Evolutionary conservation across 2,329 filamentous ascomycete species (phyloP).

Genomic region (Phyllosticta paracitricarpa): DNA sequence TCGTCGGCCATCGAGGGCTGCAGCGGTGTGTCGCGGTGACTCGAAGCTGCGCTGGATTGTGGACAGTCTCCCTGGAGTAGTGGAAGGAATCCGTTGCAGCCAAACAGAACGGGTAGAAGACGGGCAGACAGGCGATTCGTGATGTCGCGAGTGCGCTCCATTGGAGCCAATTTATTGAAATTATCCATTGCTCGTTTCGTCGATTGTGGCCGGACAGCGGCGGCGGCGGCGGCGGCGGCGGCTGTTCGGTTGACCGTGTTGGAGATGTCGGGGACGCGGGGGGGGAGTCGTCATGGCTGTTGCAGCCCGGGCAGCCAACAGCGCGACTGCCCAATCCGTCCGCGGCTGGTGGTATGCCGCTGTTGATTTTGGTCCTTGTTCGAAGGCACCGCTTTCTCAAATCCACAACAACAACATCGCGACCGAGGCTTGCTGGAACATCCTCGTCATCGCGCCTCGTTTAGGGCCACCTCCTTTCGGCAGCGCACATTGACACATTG

Average conservation of each 20-base stretch:
- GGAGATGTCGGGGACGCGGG: background rate
- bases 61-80: constrained; percentile 1
- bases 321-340: background rate
- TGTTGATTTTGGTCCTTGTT: background rate
- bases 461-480: background rate
- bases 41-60: background rate
- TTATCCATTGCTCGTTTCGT: background rate
- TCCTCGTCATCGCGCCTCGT: background rate
- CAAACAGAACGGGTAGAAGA: constrained; percentile 3
- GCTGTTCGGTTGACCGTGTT: background rate
- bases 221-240: background rate
- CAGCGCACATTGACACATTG: background rate
- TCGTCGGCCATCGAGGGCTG: background rate
- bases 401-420: background rate
- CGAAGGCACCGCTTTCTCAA: background rate
- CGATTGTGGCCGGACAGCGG: background rate
- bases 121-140: background rate
- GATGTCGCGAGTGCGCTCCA: background rate
- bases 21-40: background rate
- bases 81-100: constrained; percentile 8
- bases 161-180: background rate
- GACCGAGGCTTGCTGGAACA: background rate
- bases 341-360: background rate
- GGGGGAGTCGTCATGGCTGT: background rate
- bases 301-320: background rate